Percentiles rank a stretch among this genome's conserved stretches.
phyloP scores from a whole-genome alignment of 2,329 filamentous ascomycete species.

The Fusarium drepaniforme region DNA sequence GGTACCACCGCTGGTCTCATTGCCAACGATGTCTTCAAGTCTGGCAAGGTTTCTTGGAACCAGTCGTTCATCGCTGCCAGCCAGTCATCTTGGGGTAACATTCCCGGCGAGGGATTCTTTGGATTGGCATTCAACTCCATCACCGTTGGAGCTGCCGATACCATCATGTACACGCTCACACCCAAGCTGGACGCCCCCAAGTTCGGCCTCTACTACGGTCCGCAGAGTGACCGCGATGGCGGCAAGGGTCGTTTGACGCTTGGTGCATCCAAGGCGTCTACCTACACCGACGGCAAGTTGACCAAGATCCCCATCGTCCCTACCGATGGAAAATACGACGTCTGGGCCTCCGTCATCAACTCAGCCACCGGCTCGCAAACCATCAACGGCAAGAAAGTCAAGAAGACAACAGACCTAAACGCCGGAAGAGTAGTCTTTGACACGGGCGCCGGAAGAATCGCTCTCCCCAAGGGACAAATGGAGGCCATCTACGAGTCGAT shows the following conservation, averaged over 20 bases:
- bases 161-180: conserved; percentile 50
- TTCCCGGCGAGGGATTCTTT: conserved; percentile 51
- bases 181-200: conserved; percentile 46
- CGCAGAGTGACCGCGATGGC: background rate
- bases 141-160: conserved; percentile 45
- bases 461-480: conserved; percentile 43
- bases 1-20: conserved; percentile 43
- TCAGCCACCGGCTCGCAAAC: conserved; percentile 9
- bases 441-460: conserved; percentile 47
- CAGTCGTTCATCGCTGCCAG: conserved; percentile 49
- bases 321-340: conserved; percentile 39
- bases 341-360: conserved; percentile 47
- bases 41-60: conserved; percentile 41
- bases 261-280: conserved; percentile 47
- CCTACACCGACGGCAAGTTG: conserved; percentile 45
- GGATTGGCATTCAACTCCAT: conserved; percentile 51
- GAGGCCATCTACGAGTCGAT: conserved; percentile 48
- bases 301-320: conserved; percentile 35
- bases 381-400: conserved; percentile 35
- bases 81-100: conserved; percentile 44
- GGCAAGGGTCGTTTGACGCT: conserved; percentile 44
- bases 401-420: conserved; percentile 10
- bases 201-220: conserved; percentile 49
- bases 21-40: conserved; percentile 44
- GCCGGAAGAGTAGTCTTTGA: conserved; percentile 47